Evolutionary conservation across 2,329 filamentous ascomycete genomes (phyloP).

Genomic region (Cryphonectria carpinicola): DNA sequence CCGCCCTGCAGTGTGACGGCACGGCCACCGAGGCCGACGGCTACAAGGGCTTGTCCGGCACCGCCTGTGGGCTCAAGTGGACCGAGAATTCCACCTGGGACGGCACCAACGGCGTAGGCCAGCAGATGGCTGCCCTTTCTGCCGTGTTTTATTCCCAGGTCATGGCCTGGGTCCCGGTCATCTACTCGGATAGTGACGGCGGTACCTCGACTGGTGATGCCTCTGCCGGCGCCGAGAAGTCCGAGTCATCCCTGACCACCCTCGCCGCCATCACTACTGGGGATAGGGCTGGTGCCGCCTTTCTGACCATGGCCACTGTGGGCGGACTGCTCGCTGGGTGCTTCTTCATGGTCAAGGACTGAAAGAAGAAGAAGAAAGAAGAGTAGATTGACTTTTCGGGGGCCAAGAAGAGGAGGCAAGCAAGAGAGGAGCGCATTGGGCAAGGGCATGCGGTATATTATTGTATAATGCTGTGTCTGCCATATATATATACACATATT

Average conservation of each 20-base stretch:
- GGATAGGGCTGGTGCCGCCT: slow-evolving; percentile 23
- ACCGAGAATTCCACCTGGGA: slow-evolving; percentile 45
- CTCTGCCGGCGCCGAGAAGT: slow-evolving; percentile 20
- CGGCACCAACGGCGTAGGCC: slow-evolving; percentile 49
- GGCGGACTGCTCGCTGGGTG: slow-evolving; percentile 22
- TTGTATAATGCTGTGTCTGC: too few relatives aligned
- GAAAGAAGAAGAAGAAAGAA: not conserved
- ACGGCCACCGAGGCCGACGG: slow-evolving; percentile 32
- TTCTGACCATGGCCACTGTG: slow-evolving; percentile 26
- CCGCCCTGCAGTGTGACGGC: slow-evolving; percentile 42
- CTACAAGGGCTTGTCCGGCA: slow-evolving; percentile 43
- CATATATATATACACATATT: not conserved
- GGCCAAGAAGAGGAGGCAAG: too few relatives aligned
- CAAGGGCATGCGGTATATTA: not conserved
- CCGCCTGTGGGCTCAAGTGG: slow-evolving; percentile 52
- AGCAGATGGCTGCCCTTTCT: slow-evolving; percentile 50
- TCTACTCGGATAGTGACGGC: slow-evolving; percentile 15
- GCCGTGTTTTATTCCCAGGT: slow-evolving; percentile 47
- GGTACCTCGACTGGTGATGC: slow-evolving; percentile 24
- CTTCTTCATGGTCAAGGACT: slow-evolving; percentile 30
- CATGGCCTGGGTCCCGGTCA: slow-evolving; percentile 32
- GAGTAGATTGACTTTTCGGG: not conserved
- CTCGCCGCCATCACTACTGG: slow-evolving; percentile 24
- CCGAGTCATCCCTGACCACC: slow-evolving; percentile 17
- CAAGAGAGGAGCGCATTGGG: not conserved